Evolutionary conservation across 192 early-diverging fungal species (phyloP), one percentile per base, ranked within the genome.

Genomic region (Bifiguratus adelaidae): DNA sequence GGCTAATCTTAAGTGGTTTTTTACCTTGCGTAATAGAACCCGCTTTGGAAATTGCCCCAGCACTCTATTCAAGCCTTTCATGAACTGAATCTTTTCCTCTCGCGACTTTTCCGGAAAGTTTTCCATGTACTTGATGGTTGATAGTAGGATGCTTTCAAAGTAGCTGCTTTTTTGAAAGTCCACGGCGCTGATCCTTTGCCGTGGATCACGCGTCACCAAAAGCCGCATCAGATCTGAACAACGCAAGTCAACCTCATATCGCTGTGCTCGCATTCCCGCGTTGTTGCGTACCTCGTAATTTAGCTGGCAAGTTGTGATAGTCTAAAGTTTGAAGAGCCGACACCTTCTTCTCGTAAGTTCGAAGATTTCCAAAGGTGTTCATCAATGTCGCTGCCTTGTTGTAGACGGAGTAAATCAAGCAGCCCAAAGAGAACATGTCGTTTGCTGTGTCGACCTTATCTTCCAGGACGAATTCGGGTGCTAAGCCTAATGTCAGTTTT

Each of bases 381-480:
- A 92, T 20, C 16, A 80, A 65, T 4, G 88, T 73, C 9, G 43
- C 37, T 5, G 85, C 88, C 6, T 82, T 62, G 61, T 75, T 78
- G 58, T 86, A 74, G 1, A 84, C 57, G 1, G 90, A 70, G 34
- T 73, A 79, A 6, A 81, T 80, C 27, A 91, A 53, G 48, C 86
- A 92, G 0, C 83, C 90, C 4, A 92, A 68, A 7, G 86, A 64
- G 54, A 86, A 92, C 61, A 87, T 72, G 49, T 89, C 87, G 47
- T 78, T 77, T 15, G 77, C 66, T 3, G 69, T 54, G 1, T 45
- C 40, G 15, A 76, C 46, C 8, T 55, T 47, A 1, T 74, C 70
- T n/a, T 85, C 78, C 37, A 85, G 43, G 3, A 81, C 68, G 28
- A 60, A 77, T 41, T 90, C 86, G 3, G 86, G 86, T 4, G 88